Conservation (phyloP, 345 rosid genomes). For the Eucalyptus marginata region DNA sequence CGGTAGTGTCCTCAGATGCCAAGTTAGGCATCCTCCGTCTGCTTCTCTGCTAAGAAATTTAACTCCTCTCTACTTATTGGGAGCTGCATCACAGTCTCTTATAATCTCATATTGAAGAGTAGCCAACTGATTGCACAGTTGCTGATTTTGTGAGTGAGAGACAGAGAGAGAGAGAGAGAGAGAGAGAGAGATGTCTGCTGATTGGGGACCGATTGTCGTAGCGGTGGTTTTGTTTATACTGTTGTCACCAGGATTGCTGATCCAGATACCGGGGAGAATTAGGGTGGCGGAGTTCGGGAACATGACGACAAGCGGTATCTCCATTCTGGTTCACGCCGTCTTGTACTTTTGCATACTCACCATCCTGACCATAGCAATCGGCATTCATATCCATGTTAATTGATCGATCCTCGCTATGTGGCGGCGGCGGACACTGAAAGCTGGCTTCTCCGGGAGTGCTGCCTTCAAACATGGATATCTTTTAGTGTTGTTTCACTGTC, state of each 20-base stretch:
- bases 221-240: conserved; percentile 69
- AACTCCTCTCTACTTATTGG: not conserved
- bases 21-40: conserved; percentile 41
- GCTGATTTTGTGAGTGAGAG: not conserved
- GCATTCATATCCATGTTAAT: conserved; percentile 38
- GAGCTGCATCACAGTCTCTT: not conserved
- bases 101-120: not conserved
- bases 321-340: conserved; percentile 81
- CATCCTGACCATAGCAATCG: conserved; percentile 68
- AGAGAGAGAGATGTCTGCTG: conserved; percentile 36
- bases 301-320: conserved; percentile 83
- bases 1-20: conserved; percentile 7
- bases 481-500: not conserved
- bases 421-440: not conserved
- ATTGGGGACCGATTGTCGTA: conserved; percentile 82
- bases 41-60: conserved; percentile 44
- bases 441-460: not conserved
- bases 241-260: conserved; percentile 78
- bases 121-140: not conserved
- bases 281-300: conserved; percentile 90
- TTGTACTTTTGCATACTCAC: conserved; percentile 72
- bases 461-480: not conserved
- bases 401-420: not conserved
- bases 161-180: not conserved
- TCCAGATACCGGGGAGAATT: conserved; percentile 71